These are phyloP conservation scores for Entomophthora muscae DNA, from an alignment of 371 early-diverging fungal species.

Conservation along the genomic window DNA sequence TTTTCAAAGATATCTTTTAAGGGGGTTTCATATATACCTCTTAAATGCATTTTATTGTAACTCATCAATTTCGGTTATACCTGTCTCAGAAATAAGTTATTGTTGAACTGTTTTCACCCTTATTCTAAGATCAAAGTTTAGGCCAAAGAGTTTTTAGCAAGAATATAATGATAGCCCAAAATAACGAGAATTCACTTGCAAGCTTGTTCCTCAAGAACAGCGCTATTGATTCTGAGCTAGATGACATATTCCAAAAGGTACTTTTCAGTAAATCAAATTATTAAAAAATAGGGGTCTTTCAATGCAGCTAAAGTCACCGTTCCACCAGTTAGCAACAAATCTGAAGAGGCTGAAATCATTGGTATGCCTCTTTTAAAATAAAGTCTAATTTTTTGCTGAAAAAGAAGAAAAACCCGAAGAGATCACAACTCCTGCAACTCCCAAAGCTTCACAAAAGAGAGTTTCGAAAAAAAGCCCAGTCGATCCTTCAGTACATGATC, in stretches of 20 bases:
- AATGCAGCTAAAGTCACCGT: background rate
- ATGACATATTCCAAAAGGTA: slow-evolving; percentile 2
- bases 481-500: slow-evolving; percentile 25
- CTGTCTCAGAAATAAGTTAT: too few relatives aligned
- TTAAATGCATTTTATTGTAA: too few relatives aligned
- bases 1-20: too few relatives aligned
- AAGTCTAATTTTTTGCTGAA: background rate
- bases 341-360: background rate
- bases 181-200: background rate
- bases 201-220: background rate
- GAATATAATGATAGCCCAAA: background rate
- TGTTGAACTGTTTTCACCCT: too few relatives aligned
- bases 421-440: background rate
- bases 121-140: too few relatives aligned
- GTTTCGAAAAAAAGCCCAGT: slow-evolving; percentile 15
- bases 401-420: background rate
- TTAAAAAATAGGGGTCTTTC: background rate
- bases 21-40: too few relatives aligned
- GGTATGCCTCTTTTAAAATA: background rate
- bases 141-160: too few relatives aligned
- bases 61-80: too few relatives aligned
- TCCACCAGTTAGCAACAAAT: background rate
- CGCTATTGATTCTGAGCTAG: background rate
- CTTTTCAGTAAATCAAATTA: background rate
- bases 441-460: background rate